phyloP scores from a whole-genome alignment of 352 stramenopile species.

The Globisporangium ultimum region DNA sequence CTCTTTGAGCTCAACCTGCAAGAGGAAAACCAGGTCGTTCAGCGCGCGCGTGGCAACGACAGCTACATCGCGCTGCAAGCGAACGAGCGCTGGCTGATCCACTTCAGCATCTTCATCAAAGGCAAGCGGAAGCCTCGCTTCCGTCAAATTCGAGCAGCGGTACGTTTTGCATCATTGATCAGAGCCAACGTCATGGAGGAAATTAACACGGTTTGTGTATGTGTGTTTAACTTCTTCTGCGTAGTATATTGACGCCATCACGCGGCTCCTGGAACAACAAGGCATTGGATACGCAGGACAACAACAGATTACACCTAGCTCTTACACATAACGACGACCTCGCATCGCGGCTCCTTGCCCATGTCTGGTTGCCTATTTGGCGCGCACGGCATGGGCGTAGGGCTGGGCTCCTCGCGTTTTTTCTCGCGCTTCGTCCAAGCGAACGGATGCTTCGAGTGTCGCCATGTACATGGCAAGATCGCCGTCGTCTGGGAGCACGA shows the following conservation, averaged over 20 bases:
- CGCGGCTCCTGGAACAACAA: conserved; percentile 53
- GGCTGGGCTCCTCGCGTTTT: conserved; percentile 9
- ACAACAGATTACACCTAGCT: background rate
- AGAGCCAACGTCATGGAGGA: too few relatives aligned
- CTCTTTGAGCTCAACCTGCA: conserved; percentile 50
- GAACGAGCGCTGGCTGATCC: conserved; percentile 50
- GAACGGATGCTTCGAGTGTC: conserved; percentile 64
- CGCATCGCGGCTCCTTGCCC: background rate
- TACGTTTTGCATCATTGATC: conserved; percentile 16
- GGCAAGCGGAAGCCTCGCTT: conserved; percentile 42
- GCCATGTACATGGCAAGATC: conserved; percentile 74
- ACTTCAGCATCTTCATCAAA: conserved; percentile 56
- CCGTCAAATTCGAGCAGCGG: conserved; percentile 37
- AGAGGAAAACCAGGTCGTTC: conserved; percentile 44
- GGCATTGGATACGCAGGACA: conserved; percentile 22
- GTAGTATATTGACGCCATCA: conserved; percentile 73
- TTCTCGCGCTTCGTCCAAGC: conserved; percentile 37
- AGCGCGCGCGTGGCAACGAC: conserved; percentile 47
- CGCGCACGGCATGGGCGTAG: conserved; percentile 3
- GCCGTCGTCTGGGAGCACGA: conserved; percentile 75
- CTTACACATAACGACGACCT: background rate
- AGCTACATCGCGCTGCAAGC: conserved; percentile 41
- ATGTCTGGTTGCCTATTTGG: background rate
- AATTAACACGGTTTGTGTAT: too few relatives aligned
- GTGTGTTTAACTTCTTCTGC: background rate